Percentiles rank a stretch among this genome's conserved stretches.
phyloP scores from a whole-genome alignment of 805 yeast species.

The Nakazawaea sp. region DNA sequence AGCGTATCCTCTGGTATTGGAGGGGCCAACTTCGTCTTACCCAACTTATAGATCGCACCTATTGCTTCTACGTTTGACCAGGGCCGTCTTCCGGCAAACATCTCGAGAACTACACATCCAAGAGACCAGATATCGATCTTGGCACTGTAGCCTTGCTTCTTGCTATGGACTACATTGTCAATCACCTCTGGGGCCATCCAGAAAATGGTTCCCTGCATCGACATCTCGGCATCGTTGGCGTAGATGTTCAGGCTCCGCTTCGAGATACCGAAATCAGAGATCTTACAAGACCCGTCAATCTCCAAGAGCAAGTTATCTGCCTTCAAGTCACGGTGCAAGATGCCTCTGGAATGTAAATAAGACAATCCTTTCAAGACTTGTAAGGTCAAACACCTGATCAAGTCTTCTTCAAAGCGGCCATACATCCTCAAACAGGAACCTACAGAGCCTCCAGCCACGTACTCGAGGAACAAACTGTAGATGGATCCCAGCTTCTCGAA shows the following conservation, averaged over 20 bases:
- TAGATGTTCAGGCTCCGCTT: constrained; percentile 81
- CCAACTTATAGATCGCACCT: constrained; percentile 87
- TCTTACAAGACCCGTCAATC: constrained; percentile 88
- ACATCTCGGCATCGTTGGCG: constrained; percentile 89
- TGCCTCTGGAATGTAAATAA: constrained; percentile 83
- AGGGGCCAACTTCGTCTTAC: constrained; percentile 84
- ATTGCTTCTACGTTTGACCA: constrained; percentile 96
- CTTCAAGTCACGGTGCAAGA: constrained; percentile 88
- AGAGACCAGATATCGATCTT: constrained; percentile 97
- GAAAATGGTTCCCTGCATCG: constrained; percentile 97
- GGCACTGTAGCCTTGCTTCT: constrained; percentile 90
- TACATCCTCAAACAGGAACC: constrained; percentile 76
- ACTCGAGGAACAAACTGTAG: constrained; percentile 85
- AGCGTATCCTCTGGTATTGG: constrained; percentile 91
- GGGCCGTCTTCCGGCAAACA: constrained; percentile 96
- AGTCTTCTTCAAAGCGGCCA: constrained; percentile 77
- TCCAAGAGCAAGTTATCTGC: constrained; percentile 89
- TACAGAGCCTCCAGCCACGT: constrained; percentile 97
- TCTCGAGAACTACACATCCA: constrained; percentile 94
- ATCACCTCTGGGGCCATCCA: constrained; percentile 99
- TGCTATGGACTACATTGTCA: constrained; percentile 66
- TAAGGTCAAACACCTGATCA: constrained; percentile 64
- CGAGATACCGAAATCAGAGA: constrained; percentile 95
- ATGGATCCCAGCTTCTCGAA: constrained; percentile 72
- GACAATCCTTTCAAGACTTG: constrained; percentile 82